Base-by-base conservation (phyloP, 768 basidiomycete genomes). In the Agrocybe chaxingu region DNA sequence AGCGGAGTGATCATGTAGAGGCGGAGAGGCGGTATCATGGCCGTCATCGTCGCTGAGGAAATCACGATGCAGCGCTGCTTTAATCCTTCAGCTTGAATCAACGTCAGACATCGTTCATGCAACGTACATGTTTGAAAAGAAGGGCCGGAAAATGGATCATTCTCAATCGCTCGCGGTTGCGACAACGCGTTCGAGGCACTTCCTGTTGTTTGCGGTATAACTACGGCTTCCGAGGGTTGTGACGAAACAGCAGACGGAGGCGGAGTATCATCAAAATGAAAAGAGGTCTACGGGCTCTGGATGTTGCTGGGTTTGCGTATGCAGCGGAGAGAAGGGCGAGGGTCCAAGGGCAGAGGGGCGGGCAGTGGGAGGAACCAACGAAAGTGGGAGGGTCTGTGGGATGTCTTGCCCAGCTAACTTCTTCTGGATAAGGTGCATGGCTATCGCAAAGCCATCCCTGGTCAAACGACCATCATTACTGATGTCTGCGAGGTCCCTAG, bases 371-470 rank as follows among this genome's bases (percentile, higher is more conserved):
- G 97, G 97, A 5, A 97, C 66, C 41, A 98, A 74, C 32, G 83
- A 78, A 34, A 66, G 68, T 3, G 93, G 92, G 29, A 99, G 72
- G n/a, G 68, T 63, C 0, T 74, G 59, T 0, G 92, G 92, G 40
- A 97, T 68, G 2, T 89, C 85, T 54, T 81, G 82, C 12, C 96
- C 94, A 6, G 80, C 76, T 7, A 97, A 70, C 66, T 87, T 92
- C 61, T 79, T 80, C 67, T 91, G 89, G 59, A 99, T 98, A 33
- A 99, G 78, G 69, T 96, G 82, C 83, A 95, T 83, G 3, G 94
- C 97, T 40, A 98, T 87, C 7, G 97, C 96, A 66, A 99, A 98
- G 10, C 93, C 92, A 43, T 98, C 95, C 46, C 85, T 79, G 3
- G 85, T 93, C 42, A 99, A 75, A 48, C 77, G 80, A 1, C 97